Conservation (phyloP, 108 stramenopile genomes). For the Cyclostephanos invisitatus region DNA sequence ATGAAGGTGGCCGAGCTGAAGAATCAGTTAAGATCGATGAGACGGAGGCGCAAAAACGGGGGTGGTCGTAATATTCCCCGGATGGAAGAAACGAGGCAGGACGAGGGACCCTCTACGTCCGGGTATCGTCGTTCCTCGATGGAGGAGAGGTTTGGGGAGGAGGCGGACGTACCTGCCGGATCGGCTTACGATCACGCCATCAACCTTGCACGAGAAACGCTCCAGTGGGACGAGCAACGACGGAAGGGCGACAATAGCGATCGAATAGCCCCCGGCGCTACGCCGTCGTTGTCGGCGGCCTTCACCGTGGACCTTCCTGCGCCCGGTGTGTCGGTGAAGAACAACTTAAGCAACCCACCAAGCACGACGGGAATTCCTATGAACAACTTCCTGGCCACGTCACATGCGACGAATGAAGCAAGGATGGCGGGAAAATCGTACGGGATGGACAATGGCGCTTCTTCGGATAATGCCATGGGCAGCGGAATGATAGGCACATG, state of each 20-base stretch:
- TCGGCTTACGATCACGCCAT: neutral
- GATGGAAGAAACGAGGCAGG: slow-evolving; percentile 6
- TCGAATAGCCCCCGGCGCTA: no score
- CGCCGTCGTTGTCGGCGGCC: neutral
- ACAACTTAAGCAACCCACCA: neutral
- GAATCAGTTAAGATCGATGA: slow-evolving; percentile 1
- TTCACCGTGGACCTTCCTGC: neutral
- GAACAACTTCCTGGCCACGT: no score
- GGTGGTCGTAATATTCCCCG: neutral
- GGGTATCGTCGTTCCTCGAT: neutral
- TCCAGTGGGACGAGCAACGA: neutral
- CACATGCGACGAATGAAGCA: neutral
- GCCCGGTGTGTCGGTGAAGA: neutral
- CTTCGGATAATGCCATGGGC: neutral
- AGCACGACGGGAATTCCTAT: neutral
- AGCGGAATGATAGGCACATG: neutral
- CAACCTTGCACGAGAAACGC: neutral
- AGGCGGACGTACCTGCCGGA: neutral
- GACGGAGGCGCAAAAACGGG: neutral
- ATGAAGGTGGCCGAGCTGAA: neutral
- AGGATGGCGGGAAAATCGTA: neutral
- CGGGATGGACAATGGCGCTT: neutral
- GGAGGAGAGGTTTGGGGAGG: neutral
- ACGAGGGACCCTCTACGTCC: neutral
- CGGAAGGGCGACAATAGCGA: neutral